Percentiles rank a stretch among this genome's conserved stretches.
These are phyloP conservation scores for Globisporangium apiculatum DNA, from an alignment of 352 stramenopile genomes.

Conservation along the genomic window DNA sequence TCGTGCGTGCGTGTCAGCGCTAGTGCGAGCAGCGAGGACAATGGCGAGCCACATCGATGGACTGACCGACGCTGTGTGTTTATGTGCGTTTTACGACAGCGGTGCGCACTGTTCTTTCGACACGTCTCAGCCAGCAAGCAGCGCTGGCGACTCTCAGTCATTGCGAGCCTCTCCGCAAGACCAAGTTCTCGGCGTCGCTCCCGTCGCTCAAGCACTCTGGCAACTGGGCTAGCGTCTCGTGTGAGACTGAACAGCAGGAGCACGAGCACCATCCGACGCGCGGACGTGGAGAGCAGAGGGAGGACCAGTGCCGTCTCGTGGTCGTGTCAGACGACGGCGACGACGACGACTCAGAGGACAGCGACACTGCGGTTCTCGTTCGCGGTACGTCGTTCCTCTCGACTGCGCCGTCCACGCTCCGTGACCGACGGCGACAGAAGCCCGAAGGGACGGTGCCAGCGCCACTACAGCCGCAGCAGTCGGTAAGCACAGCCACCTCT, in stretches of 20 bases:
- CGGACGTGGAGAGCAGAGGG: too few species aligned
- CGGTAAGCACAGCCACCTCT: constrained; percentile 12
- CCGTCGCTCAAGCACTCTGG: constrained; percentile 6
- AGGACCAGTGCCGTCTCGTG: background rate
- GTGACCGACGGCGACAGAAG: constrained; percentile 23
- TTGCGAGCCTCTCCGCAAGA: constrained; percentile 14
- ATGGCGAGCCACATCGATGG: too few species aligned
- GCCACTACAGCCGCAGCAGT: constrained; percentile 9
- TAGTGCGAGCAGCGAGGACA: too few species aligned
- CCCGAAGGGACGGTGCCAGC: background rate
- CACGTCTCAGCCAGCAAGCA: background rate
- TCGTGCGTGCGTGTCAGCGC: too few species aligned
- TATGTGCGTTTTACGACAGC: too few species aligned
- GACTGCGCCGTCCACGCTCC: constrained; percentile 13
- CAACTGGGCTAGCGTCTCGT: background rate
- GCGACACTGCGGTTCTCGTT: constrained; percentile 14
- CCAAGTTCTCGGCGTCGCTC: constrained; percentile 20
- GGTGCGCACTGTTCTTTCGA: too few species aligned
- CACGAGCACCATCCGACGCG: background rate
- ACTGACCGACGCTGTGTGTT: too few species aligned
- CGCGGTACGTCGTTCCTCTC: constrained; percentile 2
- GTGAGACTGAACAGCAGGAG: background rate
- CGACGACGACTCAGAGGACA: constrained; percentile 11
- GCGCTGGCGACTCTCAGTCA: constrained; percentile 4
- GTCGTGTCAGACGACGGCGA: constrained; percentile 9